Evolutionary conservation across 2,329 filamentous ascomycete genomes (phyloP).

Genomic region (Ciborinia camelliae): DNA sequence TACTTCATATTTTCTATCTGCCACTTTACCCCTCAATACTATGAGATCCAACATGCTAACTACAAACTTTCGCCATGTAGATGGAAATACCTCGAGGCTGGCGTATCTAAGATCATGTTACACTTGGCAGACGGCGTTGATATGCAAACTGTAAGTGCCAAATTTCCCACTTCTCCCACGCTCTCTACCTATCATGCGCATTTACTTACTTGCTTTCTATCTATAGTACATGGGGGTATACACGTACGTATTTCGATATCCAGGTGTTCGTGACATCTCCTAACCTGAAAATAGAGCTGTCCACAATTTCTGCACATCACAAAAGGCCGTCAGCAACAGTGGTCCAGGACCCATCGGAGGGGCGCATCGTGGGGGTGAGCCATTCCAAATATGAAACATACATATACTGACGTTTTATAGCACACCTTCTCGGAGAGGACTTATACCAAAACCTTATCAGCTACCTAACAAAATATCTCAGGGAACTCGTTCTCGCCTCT

Average conservation of each 20-base stretch:
- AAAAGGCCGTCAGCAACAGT: slow-evolving; percentile 75
- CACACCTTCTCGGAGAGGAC: slow-evolving; percentile 92
- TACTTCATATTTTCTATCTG: slow-evolving; percentile 26
- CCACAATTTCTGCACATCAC: slow-evolving; percentile 98
- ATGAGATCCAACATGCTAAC: background rate
- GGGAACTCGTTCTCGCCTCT: slow-evolving; percentile 65
- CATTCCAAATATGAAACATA: slow-evolving; percentile 18
- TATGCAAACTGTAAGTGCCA: slow-evolving; percentile 69
- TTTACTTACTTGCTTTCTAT: slow-evolving; percentile 11
- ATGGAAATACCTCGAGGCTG: slow-evolving; percentile 85
- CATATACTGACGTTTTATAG: slow-evolving; percentile 45
- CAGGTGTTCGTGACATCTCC: slow-evolving; percentile 23
- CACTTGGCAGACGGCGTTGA: slow-evolving; percentile 90
- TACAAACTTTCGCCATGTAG: slow-evolving; percentile 44
- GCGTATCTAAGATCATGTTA: slow-evolving; percentile 90
- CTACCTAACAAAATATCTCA: slow-evolving; percentile 77
- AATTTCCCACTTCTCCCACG: background rate
- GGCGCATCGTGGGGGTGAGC: slow-evolving; percentile 67
- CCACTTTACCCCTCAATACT: background rate
- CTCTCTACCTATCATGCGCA: slow-evolving; percentile 3
- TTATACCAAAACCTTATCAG: slow-evolving; percentile 87
- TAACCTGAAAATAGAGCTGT: slow-evolving; percentile 63
- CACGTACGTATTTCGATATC: slow-evolving; percentile 55
- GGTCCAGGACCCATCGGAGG: slow-evolving; percentile 44
- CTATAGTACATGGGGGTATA: slow-evolving; percentile 90